These are phyloP conservation scores for Aspergillus hortae DNA, from an alignment of 2,329 filamentous ascomycete genomes.

Conservation along the genomic window DNA sequence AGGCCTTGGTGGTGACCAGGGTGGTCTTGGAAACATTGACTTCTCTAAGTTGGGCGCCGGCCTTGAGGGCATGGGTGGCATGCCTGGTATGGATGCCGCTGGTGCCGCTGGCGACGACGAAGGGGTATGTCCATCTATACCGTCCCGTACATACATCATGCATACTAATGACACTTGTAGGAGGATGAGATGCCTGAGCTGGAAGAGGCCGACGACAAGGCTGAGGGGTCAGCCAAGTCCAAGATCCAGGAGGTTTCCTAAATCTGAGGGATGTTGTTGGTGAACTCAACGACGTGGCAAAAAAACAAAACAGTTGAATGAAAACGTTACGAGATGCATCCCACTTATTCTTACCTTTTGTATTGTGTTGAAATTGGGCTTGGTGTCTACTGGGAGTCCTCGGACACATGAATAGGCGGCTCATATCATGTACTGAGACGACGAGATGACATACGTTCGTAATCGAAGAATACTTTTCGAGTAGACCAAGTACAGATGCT, in stretches of 20 bases:
- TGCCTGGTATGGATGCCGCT: constrained; percentile 32
- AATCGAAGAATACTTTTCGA: not conserved
- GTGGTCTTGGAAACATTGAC: constrained; percentile 82
- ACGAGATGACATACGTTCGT: constrained; percentile 6
- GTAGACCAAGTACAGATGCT: no score
- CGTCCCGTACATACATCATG: not conserved
- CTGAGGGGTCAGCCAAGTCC: constrained; percentile 35
- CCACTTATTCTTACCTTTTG: not conserved
- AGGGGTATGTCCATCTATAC: not conserved
- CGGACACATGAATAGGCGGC: not conserved
- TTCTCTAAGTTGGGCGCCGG: constrained; percentile 80
- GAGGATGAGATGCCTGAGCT: constrained; percentile 82
- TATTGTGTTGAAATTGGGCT: not conserved
- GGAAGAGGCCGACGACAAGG: constrained; percentile 40
- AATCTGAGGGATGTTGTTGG: constrained; percentile 12
- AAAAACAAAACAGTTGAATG: not conserved
- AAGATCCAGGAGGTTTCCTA: constrained; percentile 39
- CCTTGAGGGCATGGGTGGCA: constrained; percentile 46
- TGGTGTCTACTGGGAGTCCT: not conserved
- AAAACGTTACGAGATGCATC: constrained; percentile 7
- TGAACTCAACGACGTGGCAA: constrained; percentile 16
- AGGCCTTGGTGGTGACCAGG: constrained; percentile 48
- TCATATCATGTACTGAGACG: not conserved
- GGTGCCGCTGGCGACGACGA: not conserved
- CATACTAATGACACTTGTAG: constrained; percentile 8